These are phyloP conservation scores for Acacia pycnantha DNA, from an alignment of 331 rosid genomes.

Conservation along the genomic window DNA sequence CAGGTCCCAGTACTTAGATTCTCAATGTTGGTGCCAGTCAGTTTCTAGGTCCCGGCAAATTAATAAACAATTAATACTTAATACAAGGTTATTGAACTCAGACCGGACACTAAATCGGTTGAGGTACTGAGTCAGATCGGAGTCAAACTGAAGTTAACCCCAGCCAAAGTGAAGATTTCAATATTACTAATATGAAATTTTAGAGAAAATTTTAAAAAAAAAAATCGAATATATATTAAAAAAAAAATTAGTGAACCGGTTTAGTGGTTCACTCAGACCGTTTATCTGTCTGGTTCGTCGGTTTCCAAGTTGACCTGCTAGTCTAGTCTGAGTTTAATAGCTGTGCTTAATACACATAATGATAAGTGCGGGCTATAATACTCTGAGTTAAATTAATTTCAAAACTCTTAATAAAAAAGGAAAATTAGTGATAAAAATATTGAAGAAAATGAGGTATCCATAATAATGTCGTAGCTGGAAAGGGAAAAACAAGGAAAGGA, in stretches of 20 bases:
- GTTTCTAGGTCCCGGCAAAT: not conserved
- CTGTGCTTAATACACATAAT: not conserved
- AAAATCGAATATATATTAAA: no score
- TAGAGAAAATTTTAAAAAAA: no score
- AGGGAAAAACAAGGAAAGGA: not conserved
- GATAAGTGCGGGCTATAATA: not conserved
- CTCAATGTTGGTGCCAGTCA: not conserved
- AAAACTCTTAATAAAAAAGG: not conserved
- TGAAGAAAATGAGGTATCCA: not conserved
- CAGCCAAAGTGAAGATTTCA: no score
- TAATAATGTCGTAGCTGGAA: not conserved
- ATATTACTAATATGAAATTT: no score
- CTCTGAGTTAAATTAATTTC: not conserved
- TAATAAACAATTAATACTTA: not conserved
- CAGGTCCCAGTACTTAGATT: not conserved
- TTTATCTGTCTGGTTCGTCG: accelerated
- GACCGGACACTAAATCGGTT: accelerated
- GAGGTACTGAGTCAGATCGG: no score
- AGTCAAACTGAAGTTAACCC: no score
- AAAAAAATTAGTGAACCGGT: no score
- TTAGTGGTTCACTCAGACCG: no score
- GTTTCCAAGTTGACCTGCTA: accelerated
- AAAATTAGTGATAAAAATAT: not conserved
- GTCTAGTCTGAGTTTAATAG: no score
- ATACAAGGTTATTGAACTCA: no score